phyloP scores from a whole-genome alignment of 2,329 filamentous ascomycete species.

The Cladosporium austrohemisphaericum region DNA sequence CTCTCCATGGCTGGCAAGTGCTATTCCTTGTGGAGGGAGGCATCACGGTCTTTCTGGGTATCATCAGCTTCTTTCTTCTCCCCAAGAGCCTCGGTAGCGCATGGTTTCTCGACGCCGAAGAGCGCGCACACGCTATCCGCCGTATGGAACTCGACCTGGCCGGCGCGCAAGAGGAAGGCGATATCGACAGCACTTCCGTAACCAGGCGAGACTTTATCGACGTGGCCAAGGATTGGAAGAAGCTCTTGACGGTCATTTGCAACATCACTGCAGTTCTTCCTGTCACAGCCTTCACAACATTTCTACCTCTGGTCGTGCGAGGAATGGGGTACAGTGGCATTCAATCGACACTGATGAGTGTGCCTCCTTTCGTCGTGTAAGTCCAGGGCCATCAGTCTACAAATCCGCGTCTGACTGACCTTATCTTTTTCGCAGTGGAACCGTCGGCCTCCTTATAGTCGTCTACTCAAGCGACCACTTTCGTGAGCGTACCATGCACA shows the following conservation, averaged over 20 bases:
- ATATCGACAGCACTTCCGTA: slow-evolving; percentile 3
- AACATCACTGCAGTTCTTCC: slow-evolving; percentile 6
- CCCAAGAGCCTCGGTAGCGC: neutral
- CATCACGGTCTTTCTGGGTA: slow-evolving; percentile 3
- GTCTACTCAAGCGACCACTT: slow-evolving; percentile 2
- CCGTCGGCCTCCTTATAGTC: neutral
- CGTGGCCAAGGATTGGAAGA: slow-evolving; percentile 8
- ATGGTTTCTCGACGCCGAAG: slow-evolving; percentile 1
- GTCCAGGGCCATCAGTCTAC: too few relatives aligned
- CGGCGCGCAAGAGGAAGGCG: slow-evolving; percentile 4
- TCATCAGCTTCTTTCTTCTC: slow-evolving; percentile 3
- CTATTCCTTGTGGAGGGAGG: slow-evolving; percentile 4
- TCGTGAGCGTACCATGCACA: neutral
- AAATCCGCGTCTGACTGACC: too few relatives aligned
- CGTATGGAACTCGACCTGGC: slow-evolving; percentile 5
- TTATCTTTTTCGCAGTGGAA: neutral
- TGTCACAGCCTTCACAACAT: slow-evolving; percentile 1
- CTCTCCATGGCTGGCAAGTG: slow-evolving; percentile 3
- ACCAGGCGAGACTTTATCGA: slow-evolving; percentile 9
- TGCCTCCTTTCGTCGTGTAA: slow-evolving; percentile 1
- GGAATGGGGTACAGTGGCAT: slow-evolving; percentile 4
- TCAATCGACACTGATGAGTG: neutral
- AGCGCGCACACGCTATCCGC: slow-evolving; percentile 1
- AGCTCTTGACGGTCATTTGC: neutral
- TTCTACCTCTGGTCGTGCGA: slow-evolving; percentile 1